Evolutionary conservation across 192 early-diverging fungal species (phyloP), one percentile per base, ranked within the genome.

Genomic region (Rhizophagus prolifer): DNA sequence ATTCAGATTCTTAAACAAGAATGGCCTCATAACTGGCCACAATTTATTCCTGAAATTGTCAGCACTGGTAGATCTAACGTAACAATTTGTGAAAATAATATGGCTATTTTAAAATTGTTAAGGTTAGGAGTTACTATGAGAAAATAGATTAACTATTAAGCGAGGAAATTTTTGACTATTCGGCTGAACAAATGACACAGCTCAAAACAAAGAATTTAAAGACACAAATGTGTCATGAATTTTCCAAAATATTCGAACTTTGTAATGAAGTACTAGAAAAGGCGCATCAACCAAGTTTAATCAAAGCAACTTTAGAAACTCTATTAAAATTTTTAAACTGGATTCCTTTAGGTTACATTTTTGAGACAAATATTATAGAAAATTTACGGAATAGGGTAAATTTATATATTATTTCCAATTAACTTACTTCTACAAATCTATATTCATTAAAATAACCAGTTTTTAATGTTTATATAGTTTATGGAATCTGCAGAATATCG

Each of bases 91-190:
- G 97, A 98, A 81, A 99, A 99, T 88, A 99, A 98, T 86, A 99
- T 99, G 97, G 93, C 91, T 54, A 99, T 99, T 78, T 86, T 99
- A 58, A 98, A 99, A 79, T 86, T 99, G 41, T 87, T 99, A 44
- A 97, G 95, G 94, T 95, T 80, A 9, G 77, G 66, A 59, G 30
- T 4, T 38, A 47, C 61, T 31, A 46, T 72, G 41, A 73, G 14
- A 50, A 2, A 70, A 28, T 30, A 50, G 41, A 47, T 54, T 3
- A 9, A 26, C 50, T 80, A 58, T 76, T 74, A 60, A 96, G 96
- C 80, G 98, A 99, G 84, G 98, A 99, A 82, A 96, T 99, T 77
- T 99, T 99, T 82, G 98, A 99, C 82, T 99, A 91, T 82, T 97
- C 95, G 41, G 94, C 95, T 34, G 98, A 99, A 86, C 95, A 97